Evolutionary conservation across 306 rosid species (phyloP), one percentile per base, ranked within the genome.

Genomic region (Coriaria nepalensis): DNA sequence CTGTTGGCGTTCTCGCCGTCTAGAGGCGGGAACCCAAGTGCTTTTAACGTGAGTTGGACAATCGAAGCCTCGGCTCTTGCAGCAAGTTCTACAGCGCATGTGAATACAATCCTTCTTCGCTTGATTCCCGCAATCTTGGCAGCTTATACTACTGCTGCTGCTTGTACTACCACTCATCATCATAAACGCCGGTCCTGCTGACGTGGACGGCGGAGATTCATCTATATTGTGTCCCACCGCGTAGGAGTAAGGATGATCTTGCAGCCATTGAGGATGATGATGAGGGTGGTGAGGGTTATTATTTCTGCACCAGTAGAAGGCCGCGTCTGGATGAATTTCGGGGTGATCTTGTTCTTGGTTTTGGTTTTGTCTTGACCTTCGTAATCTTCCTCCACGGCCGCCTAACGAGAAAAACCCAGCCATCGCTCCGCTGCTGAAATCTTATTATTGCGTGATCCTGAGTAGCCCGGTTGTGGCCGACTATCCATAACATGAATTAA

Each of bases 81-180:
- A 92, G 63, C 98, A 92, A 13, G 96, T 85, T 35, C 98, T 70
- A 40, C 98, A 92, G 51, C 98, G 52, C 74, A 69, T 61, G 67
- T 92, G 94, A 45, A 67, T 62, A 59, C 98, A 92, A 43, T 92
- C 94, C 46, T 85, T 92, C 72, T 92, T 92, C 0, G 98, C 96
- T 44, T 92, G 98, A 69, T 92, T 92, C 8, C 98, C 98, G 6
- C 98, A 92, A 56, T 92, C 98, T 45, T 85, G 94, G 60, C 98
- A 92, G 40, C 94, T 85, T 8, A 83, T 66, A 4, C 87, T 80
- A 2, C 77, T 61, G 8, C 71, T 67, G 1, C 60, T 37, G 2
- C 68, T 63, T 0, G 71, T 72, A 12, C 76, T 55, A 12, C 9
- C 46, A 35, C 37, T 54, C 75, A 65, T 61, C 66, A 71, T 52